Evolutionary conservation across 495 filamentous ascomycete genomes (phyloP).

Genomic region (Poronia punctata): DNA sequence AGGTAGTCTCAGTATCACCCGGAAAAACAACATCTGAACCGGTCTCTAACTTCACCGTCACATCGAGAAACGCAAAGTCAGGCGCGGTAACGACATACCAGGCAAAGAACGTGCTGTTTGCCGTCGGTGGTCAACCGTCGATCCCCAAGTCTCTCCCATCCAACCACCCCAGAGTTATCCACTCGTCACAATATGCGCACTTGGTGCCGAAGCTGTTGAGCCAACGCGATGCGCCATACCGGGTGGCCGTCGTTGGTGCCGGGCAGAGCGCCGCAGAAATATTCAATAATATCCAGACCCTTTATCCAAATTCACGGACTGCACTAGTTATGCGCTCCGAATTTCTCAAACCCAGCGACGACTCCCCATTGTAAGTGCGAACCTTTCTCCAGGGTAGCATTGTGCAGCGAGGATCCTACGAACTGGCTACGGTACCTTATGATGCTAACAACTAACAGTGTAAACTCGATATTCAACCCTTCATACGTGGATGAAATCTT

Average conservation of each 20-base stretch:
- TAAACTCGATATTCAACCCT: constrained; percentile 95
- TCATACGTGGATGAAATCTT: constrained; percentile 69
- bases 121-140: constrained; percentile 72
- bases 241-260: constrained; percentile 76
- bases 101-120: constrained; percentile 79
- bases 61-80: constrained; percentile 28
- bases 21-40: constrained; percentile 27
- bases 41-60: constrained; percentile 44
- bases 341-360: constrained; percentile 83
- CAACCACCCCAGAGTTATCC: constrained; percentile 61
- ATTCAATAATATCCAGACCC: constrained; percentile 77
- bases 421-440: background rate
- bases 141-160: constrained; percentile 61
- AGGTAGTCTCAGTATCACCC: constrained; percentile 59
- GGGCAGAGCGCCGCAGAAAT: constrained; percentile 95
- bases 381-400: background rate
- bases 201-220: constrained; percentile 51
- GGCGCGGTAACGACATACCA: constrained; percentile 29
- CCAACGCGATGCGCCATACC: constrained; percentile 51
- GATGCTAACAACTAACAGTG: constrained; percentile 42
- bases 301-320: constrained; percentile 75
- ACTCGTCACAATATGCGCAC: constrained; percentile 83
- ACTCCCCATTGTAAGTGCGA: constrained; percentile 82
- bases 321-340: constrained; percentile 68
- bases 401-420: background rate